phyloP scores from a whole-genome alignment of 2,329 filamentous ascomycete genomes.

The Fusarium newnesense region DNA sequence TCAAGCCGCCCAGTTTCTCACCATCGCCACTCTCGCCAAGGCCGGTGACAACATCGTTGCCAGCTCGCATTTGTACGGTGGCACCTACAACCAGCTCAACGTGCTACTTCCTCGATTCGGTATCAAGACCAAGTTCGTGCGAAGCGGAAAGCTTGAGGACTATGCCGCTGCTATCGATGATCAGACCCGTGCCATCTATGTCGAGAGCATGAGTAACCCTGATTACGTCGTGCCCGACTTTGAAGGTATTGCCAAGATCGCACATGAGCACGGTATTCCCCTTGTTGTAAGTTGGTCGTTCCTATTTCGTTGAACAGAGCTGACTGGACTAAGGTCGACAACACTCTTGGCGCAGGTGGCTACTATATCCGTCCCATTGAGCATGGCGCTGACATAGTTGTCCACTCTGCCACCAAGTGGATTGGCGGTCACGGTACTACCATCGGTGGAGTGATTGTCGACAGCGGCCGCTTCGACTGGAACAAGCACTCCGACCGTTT shows the following conservation, averaged over 20 bases:
- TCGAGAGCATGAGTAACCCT: constrained; percentile 94
- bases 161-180: constrained; percentile 88
- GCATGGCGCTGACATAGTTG: constrained; percentile 91
- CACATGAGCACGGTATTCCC: constrained; percentile 75
- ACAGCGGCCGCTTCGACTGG: constrained; percentile 95
- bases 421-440: constrained; percentile 96
- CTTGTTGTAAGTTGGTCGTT: constrained; percentile 61
- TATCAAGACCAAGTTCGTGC: constrained; percentile 87
- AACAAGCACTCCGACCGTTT: constrained; percentile 84
- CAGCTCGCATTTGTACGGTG: constrained; percentile 90
- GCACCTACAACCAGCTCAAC: constrained; percentile 98
- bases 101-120: constrained; percentile 86
- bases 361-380: constrained; percentile 89
- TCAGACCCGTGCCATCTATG: constrained; percentile 89
- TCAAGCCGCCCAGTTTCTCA: constrained; percentile 92
- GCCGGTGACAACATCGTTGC: constrained; percentile 93
- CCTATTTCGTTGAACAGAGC: background rate
- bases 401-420: constrained; percentile 97
- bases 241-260: constrained; percentile 83
- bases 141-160: constrained; percentile 81
- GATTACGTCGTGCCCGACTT: constrained; percentile 93
- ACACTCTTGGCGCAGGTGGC: constrained; percentile 94
- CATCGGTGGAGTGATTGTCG: constrained; percentile 85
- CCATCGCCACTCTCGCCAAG: constrained; percentile 82
- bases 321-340: constrained; percentile 73